Conservation (phyloP, 2,329 filamentous ascomycete species). For the Talaromyces sp. region DNA sequence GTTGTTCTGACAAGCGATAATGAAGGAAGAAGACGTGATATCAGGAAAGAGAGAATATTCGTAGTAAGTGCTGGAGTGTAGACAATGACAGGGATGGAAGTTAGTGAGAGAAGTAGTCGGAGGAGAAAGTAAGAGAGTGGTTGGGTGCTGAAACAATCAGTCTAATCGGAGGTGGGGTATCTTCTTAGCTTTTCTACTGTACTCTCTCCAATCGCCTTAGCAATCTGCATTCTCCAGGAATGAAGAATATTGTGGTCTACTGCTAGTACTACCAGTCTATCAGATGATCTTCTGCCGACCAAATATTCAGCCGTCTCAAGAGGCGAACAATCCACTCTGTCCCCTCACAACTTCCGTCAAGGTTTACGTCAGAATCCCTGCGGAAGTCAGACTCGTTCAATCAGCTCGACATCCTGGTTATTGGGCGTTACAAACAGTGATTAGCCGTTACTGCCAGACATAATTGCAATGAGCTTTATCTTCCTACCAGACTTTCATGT, state of each 20-base stretch:
- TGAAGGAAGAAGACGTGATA: not conserved
- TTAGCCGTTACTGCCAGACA: not conserved
- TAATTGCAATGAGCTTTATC: not conserved
- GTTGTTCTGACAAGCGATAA: not conserved
- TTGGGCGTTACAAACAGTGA: not conserved
- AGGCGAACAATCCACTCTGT: not conserved
- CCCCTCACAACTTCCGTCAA: not conserved
- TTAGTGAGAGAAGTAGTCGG: not conserved
- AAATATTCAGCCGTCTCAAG: not conserved
- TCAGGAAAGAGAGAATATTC: not conserved
- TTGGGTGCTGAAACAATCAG: conserved; percentile 7
- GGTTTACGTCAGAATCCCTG: conserved; percentile 9
- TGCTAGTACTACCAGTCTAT: not conserved
- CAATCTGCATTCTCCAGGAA: not conserved
- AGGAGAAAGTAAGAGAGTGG: not conserved
- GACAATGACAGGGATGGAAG: not conserved
- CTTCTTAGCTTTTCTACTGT: not conserved
- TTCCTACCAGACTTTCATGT: not conserved
- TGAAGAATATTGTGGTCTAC: not conserved
- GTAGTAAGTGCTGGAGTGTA: not conserved
- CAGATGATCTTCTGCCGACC: not conserved
- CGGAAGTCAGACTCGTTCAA: conserved; percentile 2
- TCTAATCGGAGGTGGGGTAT: conserved; percentile 1
- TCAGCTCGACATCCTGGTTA: not conserved
- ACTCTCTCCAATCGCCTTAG: not conserved